Evolutionary conservation across 2,329 filamentous ascomycete species (phyloP), one percentile per base, ranked within the genome.

Genomic region (Zarea fungicola): DNA sequence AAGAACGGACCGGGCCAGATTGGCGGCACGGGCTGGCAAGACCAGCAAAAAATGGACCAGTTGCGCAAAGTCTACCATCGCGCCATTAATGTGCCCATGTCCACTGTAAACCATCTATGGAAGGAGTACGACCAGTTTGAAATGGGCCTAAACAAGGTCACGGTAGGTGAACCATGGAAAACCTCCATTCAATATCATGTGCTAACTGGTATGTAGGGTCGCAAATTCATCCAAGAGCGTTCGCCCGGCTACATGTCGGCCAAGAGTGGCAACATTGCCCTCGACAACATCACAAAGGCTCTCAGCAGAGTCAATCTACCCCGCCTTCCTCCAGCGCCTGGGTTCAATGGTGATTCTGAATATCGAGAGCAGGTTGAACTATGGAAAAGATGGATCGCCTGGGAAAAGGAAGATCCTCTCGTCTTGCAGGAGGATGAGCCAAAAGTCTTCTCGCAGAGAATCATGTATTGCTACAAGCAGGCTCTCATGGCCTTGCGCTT

Each of bases 61-160:
- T 71, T 99, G 44, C 85, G 93, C 52, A 95, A 95, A 64, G 87
- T 89, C 1, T 99, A 96, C 64, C 91, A 96, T 60, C 85, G 85
- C 46, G 92, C 92, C 13, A 88, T 96, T 50, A 84, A 82, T 56
- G 81, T 96, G 32, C 95, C 95, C 5, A 95, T 89, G 54, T 81
- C 85, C 48, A 86, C 85, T 26, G 81, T 95, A 42, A 88, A 92
- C 60, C 80, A 78, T 45, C 72, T 99, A 13, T 99, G 93, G 95
- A 96, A 95, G 65, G 92, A 99, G 62, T 99, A 99, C 62, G 91
- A 97, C 64, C 84, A 88, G 57, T 99, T 99, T 62, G 93, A 99
- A 69, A 90, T 93, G 80, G 82, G 85, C 6, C 69, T 96, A 51
- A 96, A 96, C 73, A 97, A 96, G 67, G 81, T 89, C 56, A 95